Conservation (phyloP, 1,284 basidiomycete genomes). For the Phellinidium pouzarii region DNA sequence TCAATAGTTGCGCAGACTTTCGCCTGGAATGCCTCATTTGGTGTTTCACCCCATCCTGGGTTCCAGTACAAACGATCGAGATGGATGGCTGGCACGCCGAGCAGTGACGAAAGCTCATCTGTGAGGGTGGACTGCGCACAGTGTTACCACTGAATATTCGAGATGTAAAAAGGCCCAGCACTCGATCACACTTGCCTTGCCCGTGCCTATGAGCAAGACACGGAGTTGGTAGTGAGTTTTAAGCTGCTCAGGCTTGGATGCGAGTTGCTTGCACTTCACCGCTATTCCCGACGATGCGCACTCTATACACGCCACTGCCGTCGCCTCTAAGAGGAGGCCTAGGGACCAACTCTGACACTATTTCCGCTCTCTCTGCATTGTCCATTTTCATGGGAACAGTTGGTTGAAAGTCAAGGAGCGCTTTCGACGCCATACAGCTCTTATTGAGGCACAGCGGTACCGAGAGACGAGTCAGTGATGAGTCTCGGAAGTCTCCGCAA, state of each 20-base stretch:
- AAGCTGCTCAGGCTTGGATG: not conserved
- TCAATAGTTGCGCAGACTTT: constrained; percentile 26
- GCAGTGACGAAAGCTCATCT: constrained; percentile 35
- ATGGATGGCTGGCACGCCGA: constrained; percentile 39
- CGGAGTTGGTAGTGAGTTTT: not conserved
- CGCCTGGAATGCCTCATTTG: constrained; percentile 33
- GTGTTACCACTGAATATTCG: not conserved
- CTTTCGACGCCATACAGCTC: too few relatives aligned
- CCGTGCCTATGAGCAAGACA: constrained; percentile 34
- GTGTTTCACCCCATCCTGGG: constrained; percentile 38
- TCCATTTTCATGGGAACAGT: not conserved
- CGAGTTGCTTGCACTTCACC: constrained; percentile 28
- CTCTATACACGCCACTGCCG: constrained; percentile 37
- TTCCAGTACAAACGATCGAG: constrained; percentile 43
- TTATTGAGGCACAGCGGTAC: too few relatives aligned
- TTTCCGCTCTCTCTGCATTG: not conserved
- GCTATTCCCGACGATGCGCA: constrained; percentile 49
- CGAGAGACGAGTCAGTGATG: too few relatives aligned
- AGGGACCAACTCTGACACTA: not conserved
- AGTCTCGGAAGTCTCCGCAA: too few relatives aligned
- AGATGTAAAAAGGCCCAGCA: not conserved
- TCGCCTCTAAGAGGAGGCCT: constrained; percentile 42
- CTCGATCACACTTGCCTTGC: constrained; percentile 35
- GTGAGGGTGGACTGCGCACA: constrained; percentile 41
- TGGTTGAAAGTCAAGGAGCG: too few relatives aligned